phyloP scores from a whole-genome alignment of 2,329 filamentous ascomycete species.

The Fonsecaea pedrosoi region DNA sequence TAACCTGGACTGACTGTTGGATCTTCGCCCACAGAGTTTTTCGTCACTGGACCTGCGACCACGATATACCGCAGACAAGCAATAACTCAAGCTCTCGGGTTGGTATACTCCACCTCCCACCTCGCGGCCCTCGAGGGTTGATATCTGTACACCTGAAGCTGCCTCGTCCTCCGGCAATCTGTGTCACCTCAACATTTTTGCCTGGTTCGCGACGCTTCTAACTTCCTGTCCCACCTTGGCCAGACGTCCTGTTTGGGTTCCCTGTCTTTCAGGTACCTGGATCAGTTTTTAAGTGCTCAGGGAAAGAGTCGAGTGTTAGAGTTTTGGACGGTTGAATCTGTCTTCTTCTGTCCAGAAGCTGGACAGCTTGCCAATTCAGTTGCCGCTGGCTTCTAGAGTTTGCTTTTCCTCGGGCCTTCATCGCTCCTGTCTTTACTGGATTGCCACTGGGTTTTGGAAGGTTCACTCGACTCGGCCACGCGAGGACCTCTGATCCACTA shows the following conservation, averaged over 20 bases:
- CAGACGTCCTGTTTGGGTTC: slow-evolving; percentile 7
- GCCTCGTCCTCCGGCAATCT: slow-evolving; percentile 11
- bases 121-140: slow-evolving; percentile 11
- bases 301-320: slow-evolving; percentile 4
- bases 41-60: neutral
- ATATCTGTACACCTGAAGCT: slow-evolving; percentile 7
- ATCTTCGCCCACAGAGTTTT: neutral
- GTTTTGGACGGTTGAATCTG: neutral
- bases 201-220: slow-evolving; percentile 5
- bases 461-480: slow-evolving; percentile 8
- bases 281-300: slow-evolving; percentile 1
- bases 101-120: neutral
- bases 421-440: slow-evolving; percentile 26
- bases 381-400: slow-evolving; percentile 3
- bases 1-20: neutral
- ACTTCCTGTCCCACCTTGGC: neutral
- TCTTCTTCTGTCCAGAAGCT: neutral
- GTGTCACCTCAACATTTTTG: slow-evolving; percentile 24
- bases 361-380: neutral
- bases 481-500: neutral
- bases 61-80: neutral
- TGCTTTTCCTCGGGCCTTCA: neutral
- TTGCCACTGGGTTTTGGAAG: slow-evolving; percentile 7
- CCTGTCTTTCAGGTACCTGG: neutral
- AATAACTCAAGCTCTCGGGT: neutral